Conservation (phyloP, 345 rosid species). For the Hirschfeldia incana region DNA sequence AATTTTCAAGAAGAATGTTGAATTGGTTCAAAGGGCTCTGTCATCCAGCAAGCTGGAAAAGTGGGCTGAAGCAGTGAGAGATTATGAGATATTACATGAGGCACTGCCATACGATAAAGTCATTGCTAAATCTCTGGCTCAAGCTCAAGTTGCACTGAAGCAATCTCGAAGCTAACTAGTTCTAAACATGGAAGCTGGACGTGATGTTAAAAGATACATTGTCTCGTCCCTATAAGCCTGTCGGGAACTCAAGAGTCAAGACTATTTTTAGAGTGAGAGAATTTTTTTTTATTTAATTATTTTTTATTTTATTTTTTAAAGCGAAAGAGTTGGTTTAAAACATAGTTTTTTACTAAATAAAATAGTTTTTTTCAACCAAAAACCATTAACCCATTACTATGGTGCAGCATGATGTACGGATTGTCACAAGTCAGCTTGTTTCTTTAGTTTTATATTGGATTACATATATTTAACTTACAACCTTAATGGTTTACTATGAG, state of each 20-base stretch:
- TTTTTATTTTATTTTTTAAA: too few relatives aligned
- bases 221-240: neutral
- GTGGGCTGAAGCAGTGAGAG: conserved; percentile 86
- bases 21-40: conserved; percentile 76
- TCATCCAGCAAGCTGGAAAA: conserved; percentile 78
- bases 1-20: conserved; percentile 63
- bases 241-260: neutral
- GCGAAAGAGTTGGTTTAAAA: too few relatives aligned
- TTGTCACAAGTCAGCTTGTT: too few relatives aligned
- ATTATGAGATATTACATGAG: conserved; percentile 68
- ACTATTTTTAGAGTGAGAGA: conserved; percentile 40
- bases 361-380: too few relatives aligned
- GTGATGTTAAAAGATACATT: conserved; percentile 51
- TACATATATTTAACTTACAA: too few relatives aligned
- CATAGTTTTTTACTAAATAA: too few relatives aligned
- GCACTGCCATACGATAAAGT: conserved; percentile 76
- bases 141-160: conserved; percentile 84
- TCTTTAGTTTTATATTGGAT: too few relatives aligned
- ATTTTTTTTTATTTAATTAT: too few relatives aligned
- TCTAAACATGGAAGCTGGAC: conserved; percentile 85
- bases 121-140: conserved; percentile 82
- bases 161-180: conserved; percentile 93
- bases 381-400: too few relatives aligned
- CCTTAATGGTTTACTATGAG: too few relatives aligned
- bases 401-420: too few relatives aligned